Evolutionary conservation across 768 basidiomycete genomes (phyloP), one percentile per base, ranked within the genome.

Genomic region (Termitomyces sp.): DNA sequence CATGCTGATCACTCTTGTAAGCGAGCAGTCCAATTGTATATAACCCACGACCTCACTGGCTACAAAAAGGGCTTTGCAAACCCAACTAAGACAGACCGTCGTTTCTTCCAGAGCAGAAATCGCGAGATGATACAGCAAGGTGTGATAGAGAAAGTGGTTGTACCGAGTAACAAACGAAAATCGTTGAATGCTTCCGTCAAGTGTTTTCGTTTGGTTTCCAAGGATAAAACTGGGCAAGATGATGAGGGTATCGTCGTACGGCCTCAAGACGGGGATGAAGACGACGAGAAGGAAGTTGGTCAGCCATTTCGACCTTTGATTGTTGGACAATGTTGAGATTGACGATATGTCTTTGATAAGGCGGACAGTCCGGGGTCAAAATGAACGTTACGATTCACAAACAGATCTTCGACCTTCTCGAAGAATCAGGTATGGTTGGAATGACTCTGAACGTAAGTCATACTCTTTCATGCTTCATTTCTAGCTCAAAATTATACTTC

Each of bases 101-200:
- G 92, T 14, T 91, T 93, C 65, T 92, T 95, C 68, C 84, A 86
- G 66, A 83, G 80, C 36, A 80, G 91, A 44, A 74, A 94, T 40
- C 82, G 85, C 2, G 89, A 89, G 62, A 76, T 95, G 64, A 80
- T 90, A 20, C 81, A 84, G 53, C 82, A 88, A 66, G 85, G 89
- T 7, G 65, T 90, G 39, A 80, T 95, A 36, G 92, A 94, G 68
- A 86, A 84, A 58, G 82, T 94, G 30, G 71, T 83, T 43, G 85
- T 93, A 9, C 87, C 88, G 5, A 84, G 74, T 62, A 78, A 79
- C 65, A 74, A 71, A 55, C 83, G 78, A 62, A 76, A 78, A 56
- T 75, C 78, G 20, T 67, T 71, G 42, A 78, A 76, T 51, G 69
- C 76, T 40, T 78, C 74, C 32, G 79, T 86, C 34, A 84, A 84